phyloP scores from a whole-genome alignment of 495 filamentous ascomycete genomes.

The Penicillium chermesinum region DNA sequence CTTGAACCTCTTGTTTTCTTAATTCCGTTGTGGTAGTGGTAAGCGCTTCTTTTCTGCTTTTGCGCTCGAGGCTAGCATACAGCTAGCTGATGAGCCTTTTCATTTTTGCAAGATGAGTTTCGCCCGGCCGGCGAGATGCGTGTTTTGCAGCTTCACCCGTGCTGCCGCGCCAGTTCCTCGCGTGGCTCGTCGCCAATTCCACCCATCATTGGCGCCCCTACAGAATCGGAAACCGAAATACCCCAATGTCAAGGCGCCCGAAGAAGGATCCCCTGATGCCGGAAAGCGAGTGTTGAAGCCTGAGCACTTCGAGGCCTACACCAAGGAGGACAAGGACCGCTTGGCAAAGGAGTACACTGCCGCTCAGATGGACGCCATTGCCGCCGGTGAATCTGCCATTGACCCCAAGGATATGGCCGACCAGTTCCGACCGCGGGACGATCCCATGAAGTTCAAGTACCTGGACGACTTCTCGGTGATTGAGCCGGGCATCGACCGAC shows the following conservation, averaged over 20 bases:
- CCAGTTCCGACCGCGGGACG: conserved; percentile 61
- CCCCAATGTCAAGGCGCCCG: conserved; percentile 19
- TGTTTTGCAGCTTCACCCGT: conserved; percentile 49
- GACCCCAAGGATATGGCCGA: conserved; percentile 69
- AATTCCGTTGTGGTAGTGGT: conserved; percentile 12
- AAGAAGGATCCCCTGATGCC: conserved; percentile 16
- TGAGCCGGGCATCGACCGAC: conserved; percentile 69
- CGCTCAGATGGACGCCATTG: conserved; percentile 76
- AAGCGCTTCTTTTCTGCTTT: conserved; percentile 11
- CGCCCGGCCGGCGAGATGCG: conserved; percentile 53
- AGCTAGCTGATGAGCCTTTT: conserved; percentile 25
- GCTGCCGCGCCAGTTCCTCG: conserved; percentile 36
- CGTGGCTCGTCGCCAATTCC: conserved; percentile 48
- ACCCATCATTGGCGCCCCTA: conserved; percentile 38
- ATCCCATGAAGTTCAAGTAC: conserved; percentile 70
- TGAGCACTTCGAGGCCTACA: conserved; percentile 58
- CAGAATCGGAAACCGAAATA: conserved; percentile 33
- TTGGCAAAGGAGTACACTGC: conserved; percentile 67
- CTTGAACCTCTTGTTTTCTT: conserved; percentile 14
- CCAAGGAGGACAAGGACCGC: conserved; percentile 56
- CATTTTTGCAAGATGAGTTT: conserved; percentile 48
- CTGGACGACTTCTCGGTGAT: conserved; percentile 78
- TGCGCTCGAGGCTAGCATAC: conserved; percentile 20
- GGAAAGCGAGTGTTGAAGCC: conserved; percentile 24
- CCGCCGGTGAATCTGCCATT: conserved; percentile 80